Base-by-base conservation (phyloP, 2,329 filamentous ascomycete species). In the Talaromyces pinophilus region DNA sequence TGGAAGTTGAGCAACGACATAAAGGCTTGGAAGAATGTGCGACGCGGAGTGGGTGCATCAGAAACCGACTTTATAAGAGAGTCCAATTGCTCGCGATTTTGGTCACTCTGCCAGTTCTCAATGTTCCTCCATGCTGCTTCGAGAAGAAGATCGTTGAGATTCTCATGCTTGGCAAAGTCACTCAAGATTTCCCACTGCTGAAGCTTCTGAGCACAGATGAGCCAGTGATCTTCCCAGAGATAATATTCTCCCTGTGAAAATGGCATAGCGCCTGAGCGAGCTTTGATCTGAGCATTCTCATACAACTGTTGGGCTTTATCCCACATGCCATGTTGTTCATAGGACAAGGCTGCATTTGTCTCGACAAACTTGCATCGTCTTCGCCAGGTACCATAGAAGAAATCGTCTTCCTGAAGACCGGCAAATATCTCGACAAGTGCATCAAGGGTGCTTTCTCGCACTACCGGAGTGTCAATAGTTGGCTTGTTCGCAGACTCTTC, bases 181-280 rank as follows among this genome's bases (percentile, higher is more conserved):
- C 93, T 92, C 40, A 99, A 80, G 65, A 99, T 94, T 73, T 99
- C 95, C 95, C 95, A 99, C 76, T 99, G 96, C 77, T 99, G 96
- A 55, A 99, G 84, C 80, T 99, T 99, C 80, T 98, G 93, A 0
- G 94, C 95, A 77, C 95, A 99, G 60, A 97, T 86, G 50, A 99
- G 90, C 95, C 95, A 99, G 73, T 99, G 96, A 75, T 99, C 95
- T 79, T 99, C 95, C 95, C 95, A 99, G 0, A 99, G 86, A 87
- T 96, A 97, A 79, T 99, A 99, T 79, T 99, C 95, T 38, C 90
- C 93, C 72, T 96, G 92, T 0, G 94, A 97, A 78, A 97, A 98
- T 0, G 95, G 94, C 68, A 98, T 88, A n/a, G 94, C 92, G 62
- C 93, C 95, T 0, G 94, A 98, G 57, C 96, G 88, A 54, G 96